Conservation (phyloP, 352 stramenopile genomes). For the Thalassiosira oceanica region DNA sequence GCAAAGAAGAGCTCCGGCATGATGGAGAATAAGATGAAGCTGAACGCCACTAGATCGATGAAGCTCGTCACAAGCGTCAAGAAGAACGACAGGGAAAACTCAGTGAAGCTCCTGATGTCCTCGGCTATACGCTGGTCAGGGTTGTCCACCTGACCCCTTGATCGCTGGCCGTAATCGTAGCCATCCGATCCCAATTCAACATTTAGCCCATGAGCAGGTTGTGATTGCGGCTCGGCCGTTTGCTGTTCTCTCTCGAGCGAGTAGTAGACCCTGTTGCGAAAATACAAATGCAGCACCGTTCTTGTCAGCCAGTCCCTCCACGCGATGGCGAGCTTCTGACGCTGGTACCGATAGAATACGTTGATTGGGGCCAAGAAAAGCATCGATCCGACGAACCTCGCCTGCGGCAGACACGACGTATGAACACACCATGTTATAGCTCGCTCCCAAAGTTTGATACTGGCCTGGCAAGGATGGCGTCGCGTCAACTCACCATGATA, state of each 20-base stretch:
- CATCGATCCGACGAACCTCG: conserved; percentile 65
- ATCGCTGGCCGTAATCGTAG: conserved; percentile 4
- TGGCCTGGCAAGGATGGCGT: too few relatives aligned
- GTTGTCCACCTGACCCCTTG: conserved; percentile 82
- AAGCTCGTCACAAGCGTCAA: conserved; percentile 81
- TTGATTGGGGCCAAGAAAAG: conserved; percentile 71
- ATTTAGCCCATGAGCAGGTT: too few relatives aligned
- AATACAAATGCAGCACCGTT: conserved; percentile 76
- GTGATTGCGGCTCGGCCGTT: not conserved
- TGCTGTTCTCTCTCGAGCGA: conserved; percentile 58
- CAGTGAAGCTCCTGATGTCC: conserved; percentile 83
- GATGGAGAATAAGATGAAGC: conserved; percentile 84
- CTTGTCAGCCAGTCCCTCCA: conserved; percentile 86
- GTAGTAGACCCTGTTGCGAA: conserved; percentile 79
- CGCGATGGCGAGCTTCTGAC: conserved; percentile 67
- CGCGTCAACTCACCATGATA: too few relatives aligned
- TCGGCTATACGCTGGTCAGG: conserved; percentile 86
- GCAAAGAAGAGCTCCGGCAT: conserved; percentile 82
- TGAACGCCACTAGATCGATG: conserved; percentile 84
- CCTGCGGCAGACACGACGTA: not conserved
- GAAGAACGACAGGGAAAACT: conserved; percentile 80
- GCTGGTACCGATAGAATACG: conserved; percentile 67
- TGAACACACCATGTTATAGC: not conserved
- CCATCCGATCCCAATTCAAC: too few relatives aligned
- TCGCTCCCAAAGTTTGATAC: too few relatives aligned